Evolutionary conservation across 2,329 filamentous ascomycete genomes (phyloP).

Genomic region (Phialocephala subalpina): DNA sequence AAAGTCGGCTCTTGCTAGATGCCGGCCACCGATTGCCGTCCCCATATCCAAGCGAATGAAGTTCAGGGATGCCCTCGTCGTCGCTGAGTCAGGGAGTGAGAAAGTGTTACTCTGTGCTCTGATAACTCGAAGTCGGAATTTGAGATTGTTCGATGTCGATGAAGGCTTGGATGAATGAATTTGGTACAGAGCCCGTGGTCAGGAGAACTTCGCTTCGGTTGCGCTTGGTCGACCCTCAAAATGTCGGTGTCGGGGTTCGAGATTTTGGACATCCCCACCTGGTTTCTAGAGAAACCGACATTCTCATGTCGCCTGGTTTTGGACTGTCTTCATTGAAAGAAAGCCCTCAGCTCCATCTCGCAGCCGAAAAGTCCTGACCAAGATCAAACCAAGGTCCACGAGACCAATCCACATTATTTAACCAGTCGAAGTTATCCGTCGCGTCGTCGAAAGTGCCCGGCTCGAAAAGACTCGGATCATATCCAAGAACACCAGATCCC

Average conservation of each 20-base stretch:
- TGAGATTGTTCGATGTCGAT: too few species aligned
- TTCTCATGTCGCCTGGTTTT: background rate
- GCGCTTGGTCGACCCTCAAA: too few species aligned
- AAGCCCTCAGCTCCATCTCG: constrained; percentile 22
- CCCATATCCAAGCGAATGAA: background rate
- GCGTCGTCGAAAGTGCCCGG: constrained; percentile 31
- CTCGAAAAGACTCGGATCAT: constrained; percentile 34
- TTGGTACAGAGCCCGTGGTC: too few species aligned
- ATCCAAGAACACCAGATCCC: constrained; percentile 15
- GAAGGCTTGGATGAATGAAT: too few species aligned
- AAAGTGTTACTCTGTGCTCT: too few species aligned
- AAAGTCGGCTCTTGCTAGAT: background rate
- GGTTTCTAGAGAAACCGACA: background rate
- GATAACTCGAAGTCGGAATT: too few species aligned
- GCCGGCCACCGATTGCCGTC: background rate
- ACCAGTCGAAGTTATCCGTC: constrained; percentile 41
- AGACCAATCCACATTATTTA: constrained; percentile 43
- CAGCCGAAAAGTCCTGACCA: constrained; percentile 29
- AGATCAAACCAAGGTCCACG: constrained; percentile 42
- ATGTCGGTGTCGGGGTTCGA: background rate
- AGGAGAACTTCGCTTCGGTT: too few species aligned
- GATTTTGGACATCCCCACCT: background rate
- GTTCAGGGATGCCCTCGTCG: background rate
- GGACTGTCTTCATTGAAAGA: background rate
- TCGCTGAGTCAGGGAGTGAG: background rate